Conservation (phyloP, 257 asterid species). For the Primulina eburnea region DNA sequence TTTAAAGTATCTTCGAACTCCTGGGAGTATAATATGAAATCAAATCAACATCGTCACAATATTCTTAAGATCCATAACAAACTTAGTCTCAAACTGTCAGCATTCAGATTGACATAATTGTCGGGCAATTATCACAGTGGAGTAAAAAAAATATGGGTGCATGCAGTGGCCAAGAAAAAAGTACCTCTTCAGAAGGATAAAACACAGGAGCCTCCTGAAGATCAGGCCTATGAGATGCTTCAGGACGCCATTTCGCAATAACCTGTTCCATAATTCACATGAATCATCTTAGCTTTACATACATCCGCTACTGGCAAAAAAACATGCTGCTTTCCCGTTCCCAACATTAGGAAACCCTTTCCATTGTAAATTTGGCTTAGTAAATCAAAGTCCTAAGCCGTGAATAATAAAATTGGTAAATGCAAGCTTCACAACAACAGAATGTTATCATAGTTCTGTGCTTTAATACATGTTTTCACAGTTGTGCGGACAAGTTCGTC, state of each 20-base stretch:
- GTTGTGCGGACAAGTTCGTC: background rate
- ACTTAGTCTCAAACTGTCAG: background rate
- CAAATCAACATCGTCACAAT: constrained; percentile 22
- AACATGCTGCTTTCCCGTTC: constrained; percentile 1
- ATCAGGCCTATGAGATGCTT: constrained; percentile 72
- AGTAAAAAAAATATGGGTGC: constrained; percentile 11
- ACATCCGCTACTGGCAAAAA: background rate
- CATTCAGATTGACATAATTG: background rate
- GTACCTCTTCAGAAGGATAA: constrained; percentile 93
- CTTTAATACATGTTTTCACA: background rate
- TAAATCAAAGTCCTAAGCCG: constrained; percentile 10
- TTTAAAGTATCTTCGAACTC: constrained; percentile 85
- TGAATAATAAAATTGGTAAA: background rate
- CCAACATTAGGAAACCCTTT: background rate
- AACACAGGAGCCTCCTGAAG: constrained; percentile 87
- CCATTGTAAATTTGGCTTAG: constrained; percentile 1
- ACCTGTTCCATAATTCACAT: constrained; percentile 58
- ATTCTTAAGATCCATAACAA: constrained; percentile 1
- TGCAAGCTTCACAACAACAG: constrained; percentile 12
- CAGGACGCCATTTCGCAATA: constrained; percentile 80
- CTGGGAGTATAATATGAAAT: constrained; percentile 36
- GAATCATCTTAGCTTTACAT: background rate
- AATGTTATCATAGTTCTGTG: background rate
- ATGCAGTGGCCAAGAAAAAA: constrained; percentile 17
- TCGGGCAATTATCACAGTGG: constrained; percentile 8